Conservation (phyloP, 495 filamentous ascomycete genomes). For the Podospora anserina region DNA sequence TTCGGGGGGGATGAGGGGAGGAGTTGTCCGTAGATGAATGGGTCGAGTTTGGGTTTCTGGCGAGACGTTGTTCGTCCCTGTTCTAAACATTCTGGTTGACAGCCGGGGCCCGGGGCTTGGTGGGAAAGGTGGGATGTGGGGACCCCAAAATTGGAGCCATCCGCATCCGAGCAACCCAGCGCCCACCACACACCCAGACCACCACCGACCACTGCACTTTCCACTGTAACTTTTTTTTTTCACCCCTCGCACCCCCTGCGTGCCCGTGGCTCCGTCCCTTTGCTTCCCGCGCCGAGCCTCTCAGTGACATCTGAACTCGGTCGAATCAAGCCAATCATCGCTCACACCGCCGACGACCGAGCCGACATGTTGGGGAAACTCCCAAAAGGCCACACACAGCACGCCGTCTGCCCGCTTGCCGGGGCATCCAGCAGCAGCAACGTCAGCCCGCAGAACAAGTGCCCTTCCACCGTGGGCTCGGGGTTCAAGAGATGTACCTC, state of each 20-base stretch:
- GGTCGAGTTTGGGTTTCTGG: constrained; percentile 24
- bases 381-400: constrained; percentile 5
- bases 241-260: not conserved
- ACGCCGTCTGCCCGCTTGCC: not conserved
- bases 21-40: constrained; percentile 26
- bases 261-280: not conserved
- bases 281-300: constrained; percentile 2
- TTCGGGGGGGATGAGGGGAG: constrained; percentile 14
- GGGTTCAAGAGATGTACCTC: constrained; percentile 18
- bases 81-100: constrained; percentile 1
- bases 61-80: constrained; percentile 16
- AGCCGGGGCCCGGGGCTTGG: constrained; percentile 10
- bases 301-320: constrained; percentile 2
- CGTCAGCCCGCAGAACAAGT: constrained; percentile 28
- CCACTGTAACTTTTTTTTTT: constrained; percentile 9
- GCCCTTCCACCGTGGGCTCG: constrained; percentile 12
- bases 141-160: constrained; percentile 18
- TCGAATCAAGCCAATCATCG: constrained; percentile 2
- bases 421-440: constrained; percentile 4
- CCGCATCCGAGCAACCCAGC: not conserved
- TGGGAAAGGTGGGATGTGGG: constrained; percentile 13
- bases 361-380: constrained; percentile 24
- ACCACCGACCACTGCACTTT: not conserved
- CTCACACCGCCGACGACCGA: not conserved
- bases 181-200: not conserved